Evolutionary conservation across 106 monocot genomes (phyloP).

Genomic region (Dactylorhiza incarnata): DNA sequence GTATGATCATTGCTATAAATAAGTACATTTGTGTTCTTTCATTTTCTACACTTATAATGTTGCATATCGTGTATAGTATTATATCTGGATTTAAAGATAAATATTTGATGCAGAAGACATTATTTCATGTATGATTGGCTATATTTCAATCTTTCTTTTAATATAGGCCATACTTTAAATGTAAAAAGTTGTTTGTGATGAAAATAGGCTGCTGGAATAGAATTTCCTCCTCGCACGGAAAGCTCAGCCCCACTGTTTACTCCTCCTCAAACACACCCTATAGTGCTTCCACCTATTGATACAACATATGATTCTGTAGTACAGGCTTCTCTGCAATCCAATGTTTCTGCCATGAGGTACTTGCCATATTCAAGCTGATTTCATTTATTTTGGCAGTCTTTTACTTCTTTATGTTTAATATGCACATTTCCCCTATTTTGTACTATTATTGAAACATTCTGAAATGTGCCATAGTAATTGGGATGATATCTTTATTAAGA

Average conservation of each 20-base stretch:
- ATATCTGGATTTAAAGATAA: not conserved
- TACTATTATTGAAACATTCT: not conserved
- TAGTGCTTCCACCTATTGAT: constrained; percentile 24
- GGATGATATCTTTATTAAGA: not conserved
- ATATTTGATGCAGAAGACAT: not conserved
- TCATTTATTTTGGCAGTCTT: not conserved
- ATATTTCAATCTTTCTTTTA: not conserved
- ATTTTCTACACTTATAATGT: not conserved
- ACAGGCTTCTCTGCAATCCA: constrained; percentile 81
- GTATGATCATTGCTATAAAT: too few relatives aligned
- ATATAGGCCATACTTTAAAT: not conserved
- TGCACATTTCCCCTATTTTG: not conserved
- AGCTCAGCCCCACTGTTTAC: constrained; percentile 70
- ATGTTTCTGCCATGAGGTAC: constrained; percentile 67
- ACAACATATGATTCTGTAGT: constrained; percentile 54
- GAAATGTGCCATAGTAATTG: not conserved
- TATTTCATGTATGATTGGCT: not conserved
- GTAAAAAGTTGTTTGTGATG: not conserved
- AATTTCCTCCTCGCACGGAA: constrained; percentile 88
- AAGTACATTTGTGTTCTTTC: too few relatives aligned
- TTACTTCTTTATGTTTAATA: not conserved
- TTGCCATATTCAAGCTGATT: not conserved
- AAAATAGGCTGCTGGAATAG: constrained; percentile 74
- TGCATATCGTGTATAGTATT: not conserved
- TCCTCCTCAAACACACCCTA: constrained; percentile 76